A percentile compares a stretch with the other conserved stretches of the same genome.
Conservation (phyloP, 768 basidiomycete species). For the Exsudoporus frostii region DNA sequence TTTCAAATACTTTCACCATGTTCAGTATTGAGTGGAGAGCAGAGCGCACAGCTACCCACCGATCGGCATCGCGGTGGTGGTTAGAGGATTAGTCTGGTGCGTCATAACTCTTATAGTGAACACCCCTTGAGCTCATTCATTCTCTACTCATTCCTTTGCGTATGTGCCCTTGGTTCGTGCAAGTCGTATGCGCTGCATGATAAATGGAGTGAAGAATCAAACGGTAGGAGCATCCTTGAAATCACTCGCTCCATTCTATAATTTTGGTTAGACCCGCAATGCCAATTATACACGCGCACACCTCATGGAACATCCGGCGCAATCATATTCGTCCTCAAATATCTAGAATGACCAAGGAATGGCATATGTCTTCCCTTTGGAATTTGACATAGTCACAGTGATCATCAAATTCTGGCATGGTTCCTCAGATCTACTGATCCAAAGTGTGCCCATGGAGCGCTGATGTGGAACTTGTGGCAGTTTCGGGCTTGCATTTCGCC, state of each 20-base stretch:
- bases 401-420: background rate
- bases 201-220: background rate
- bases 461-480: background rate
- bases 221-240: background rate
- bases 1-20: slow-evolving; percentile 4
- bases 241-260: background rate
- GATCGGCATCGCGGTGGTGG: background rate
- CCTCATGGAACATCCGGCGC: slow-evolving; percentile 6
- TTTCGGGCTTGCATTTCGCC: background rate
- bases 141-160: background rate
- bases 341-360: background rate
- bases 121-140: slow-evolving; percentile 1
- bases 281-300: slow-evolving; percentile 6
- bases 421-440: background rate
- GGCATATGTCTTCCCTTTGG: background rate
- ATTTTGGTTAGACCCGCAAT: background rate
- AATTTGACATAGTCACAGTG: background rate
- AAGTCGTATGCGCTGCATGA: background rate
- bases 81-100: slow-evolving; percentile 16
- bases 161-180: background rate
- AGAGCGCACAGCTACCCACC: background rate
- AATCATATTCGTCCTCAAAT: background rate
- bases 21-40: background rate
- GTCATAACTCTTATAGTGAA: background rate
- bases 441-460: background rate